A percentile compares a stretch with the other conserved stretches of the same genome.
Conservation (phyloP, 73 alveolate genomes). For the Paramecium primaurelia region DNA sequence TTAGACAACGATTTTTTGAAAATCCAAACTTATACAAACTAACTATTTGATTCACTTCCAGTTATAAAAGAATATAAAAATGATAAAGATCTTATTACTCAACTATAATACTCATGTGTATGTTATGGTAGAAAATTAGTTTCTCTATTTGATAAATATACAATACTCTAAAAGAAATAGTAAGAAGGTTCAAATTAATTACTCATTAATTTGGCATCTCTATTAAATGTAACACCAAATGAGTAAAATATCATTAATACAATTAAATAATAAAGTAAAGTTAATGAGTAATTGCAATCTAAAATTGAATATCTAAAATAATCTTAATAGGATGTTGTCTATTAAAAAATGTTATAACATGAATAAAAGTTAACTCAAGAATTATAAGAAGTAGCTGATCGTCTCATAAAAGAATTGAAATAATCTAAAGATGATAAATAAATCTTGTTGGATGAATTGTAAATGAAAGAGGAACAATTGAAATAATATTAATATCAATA, state of each 20-base stretch:
- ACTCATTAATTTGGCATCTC: background rate
- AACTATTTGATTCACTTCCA: slow-evolving; percentile 22
- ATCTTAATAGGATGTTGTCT: background rate
- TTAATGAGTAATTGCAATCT: background rate
- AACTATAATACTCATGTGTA: slow-evolving; percentile 39
- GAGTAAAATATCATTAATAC: background rate
- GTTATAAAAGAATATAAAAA: background rate
- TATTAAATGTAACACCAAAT: background rate
- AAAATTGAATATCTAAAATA: background rate
- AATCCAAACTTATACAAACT: slow-evolving; percentile 12
- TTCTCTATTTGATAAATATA: slow-evolving; percentile 29
- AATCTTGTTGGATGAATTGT: background rate
- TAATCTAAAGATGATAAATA: slow-evolving; percentile 11
- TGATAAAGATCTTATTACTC: slow-evolving; percentile 20
- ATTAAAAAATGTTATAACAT: slow-evolving; percentile 16
- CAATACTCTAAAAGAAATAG: background rate
- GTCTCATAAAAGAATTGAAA: slow-evolving; percentile 8
- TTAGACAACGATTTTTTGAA: slow-evolving; percentile 27
- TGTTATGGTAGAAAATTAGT: slow-evolving; percentile 53
- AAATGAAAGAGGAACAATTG: background rate
- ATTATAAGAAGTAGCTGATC: slow-evolving; percentile 19
- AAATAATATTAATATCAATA: background rate
- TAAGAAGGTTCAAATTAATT: background rate
- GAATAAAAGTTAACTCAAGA: slow-evolving; percentile 10
- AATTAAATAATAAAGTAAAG: background rate